These are phyloP conservation scores for Trichoderma reesei DNA, from an alignment of 495 filamentous ascomycete species.

Conservation along the genomic window DNA sequence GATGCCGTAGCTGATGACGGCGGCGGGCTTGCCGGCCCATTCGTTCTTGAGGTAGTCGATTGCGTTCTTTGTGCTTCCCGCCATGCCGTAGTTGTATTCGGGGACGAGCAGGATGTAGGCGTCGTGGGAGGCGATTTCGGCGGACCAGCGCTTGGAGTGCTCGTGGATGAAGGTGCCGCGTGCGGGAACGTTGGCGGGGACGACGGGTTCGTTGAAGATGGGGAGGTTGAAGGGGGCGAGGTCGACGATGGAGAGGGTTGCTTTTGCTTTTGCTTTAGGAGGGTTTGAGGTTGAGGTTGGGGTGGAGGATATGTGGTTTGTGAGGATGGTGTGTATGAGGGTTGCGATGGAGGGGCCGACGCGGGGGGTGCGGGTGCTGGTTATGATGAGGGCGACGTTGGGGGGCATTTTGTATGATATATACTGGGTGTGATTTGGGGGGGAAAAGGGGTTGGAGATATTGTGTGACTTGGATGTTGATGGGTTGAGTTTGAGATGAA, in stretches of 20 bases:
- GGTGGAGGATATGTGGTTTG: too few relatives aligned
- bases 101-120: conserved; percentile 50
- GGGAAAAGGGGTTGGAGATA: neutral
- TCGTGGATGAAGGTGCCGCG: conserved; percentile 33
- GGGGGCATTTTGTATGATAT: neutral
- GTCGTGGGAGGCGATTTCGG: conserved; percentile 34
- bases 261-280: too few relatives aligned
- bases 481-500: neutral
- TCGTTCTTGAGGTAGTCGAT: conserved; percentile 52
- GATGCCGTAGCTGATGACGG: conserved; percentile 47
- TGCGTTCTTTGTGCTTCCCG: conserved; percentile 51
- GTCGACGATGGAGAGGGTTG: conserved; percentile 34
- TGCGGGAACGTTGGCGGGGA: conserved; percentile 37
- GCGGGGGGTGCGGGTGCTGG: conserved; percentile 27
- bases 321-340: conserved; percentile 26
- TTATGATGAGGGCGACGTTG: conserved; percentile 29
- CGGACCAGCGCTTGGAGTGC: conserved; percentile 42
- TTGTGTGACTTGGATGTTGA: neutral
- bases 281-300: too few relatives aligned
- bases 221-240: conserved; percentile 43
- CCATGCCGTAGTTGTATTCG: conserved; percentile 35
- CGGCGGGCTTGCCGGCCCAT: conserved; percentile 49
- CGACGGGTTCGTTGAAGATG: conserved; percentile 44
- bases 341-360: conserved; percentile 26
- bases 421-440: neutral